Conservation (phyloP, 169 alveolate genomes). For the Cystoisospora suis region DNA sequence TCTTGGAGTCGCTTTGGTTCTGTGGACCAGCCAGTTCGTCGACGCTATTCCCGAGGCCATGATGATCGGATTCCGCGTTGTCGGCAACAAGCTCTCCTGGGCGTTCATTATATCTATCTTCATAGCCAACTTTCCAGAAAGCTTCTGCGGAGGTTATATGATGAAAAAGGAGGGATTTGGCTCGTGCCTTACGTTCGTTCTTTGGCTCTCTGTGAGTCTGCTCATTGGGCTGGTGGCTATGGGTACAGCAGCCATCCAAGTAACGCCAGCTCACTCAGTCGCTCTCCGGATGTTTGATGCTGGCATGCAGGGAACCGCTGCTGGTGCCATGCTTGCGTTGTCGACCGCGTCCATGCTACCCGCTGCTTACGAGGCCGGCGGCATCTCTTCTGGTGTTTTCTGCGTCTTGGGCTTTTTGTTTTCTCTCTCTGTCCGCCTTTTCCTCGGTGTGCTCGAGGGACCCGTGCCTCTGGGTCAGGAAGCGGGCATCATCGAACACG, state of each 20-base stretch:
- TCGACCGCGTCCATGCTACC: slow-evolving; percentile 34
- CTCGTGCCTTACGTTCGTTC: background rate
- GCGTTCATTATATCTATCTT: slow-evolving; percentile 3
- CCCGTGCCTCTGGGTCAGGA: slow-evolving; percentile 29
- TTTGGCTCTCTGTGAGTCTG: background rate
- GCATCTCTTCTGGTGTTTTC: background rate
- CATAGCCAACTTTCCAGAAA: slow-evolving; percentile 24
- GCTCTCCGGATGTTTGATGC: slow-evolving; percentile 13
- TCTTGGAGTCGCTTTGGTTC: slow-evolving; percentile 2
- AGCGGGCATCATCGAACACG: background rate
- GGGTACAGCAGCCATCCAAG: background rate
- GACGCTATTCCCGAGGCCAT: slow-evolving; percentile 31
- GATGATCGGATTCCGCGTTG: slow-evolving; percentile 37
- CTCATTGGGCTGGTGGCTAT: background rate
- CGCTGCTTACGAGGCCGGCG: slow-evolving; percentile 25
- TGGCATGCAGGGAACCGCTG: slow-evolving; percentile 31
- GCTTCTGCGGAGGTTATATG: slow-evolving; percentile 23
- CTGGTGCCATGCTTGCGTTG: slow-evolving; percentile 32
- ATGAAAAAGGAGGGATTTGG: slow-evolving; percentile 28
- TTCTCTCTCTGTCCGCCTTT: slow-evolving; percentile 10
- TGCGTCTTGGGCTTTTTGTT: slow-evolving; percentile 25
- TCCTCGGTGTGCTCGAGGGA: slow-evolving; percentile 14
- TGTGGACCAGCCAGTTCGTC: slow-evolving; percentile 27
- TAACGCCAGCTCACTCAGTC: background rate
- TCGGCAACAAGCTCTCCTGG: slow-evolving; percentile 23